Conservation (phyloP, 2,329 filamentous ascomycete species). For the Nemania bipapillata region DNA sequence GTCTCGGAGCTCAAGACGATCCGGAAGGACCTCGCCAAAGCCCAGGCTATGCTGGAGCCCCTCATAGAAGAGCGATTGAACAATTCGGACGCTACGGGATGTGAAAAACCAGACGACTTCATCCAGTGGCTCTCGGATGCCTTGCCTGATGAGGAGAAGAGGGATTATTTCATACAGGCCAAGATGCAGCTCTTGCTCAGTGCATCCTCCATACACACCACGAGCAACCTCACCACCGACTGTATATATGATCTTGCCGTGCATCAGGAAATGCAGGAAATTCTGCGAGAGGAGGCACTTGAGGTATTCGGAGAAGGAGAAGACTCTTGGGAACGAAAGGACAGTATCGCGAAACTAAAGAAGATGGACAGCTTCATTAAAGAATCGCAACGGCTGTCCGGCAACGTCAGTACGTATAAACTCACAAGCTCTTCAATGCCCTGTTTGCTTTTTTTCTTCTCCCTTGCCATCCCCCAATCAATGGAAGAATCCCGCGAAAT, state of each 20-base stretch:
- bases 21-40: slow-evolving; percentile 56
- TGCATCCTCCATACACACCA: slow-evolving; percentile 65
- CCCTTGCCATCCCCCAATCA: too few relatives aligned
- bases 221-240: slow-evolving; percentile 58
- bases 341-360: slow-evolving; percentile 54
- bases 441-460: too few relatives aligned
- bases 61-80: slow-evolving; percentile 60
- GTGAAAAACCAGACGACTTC: slow-evolving; percentile 59
- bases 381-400: slow-evolving; percentile 53
- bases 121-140: slow-evolving; percentile 60
- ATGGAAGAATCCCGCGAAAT: not conserved
- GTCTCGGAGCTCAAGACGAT: slow-evolving; percentile 61
- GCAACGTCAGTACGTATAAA: slow-evolving; percentile 52
- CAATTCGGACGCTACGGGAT: slow-evolving; percentile 54
- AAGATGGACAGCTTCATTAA: slow-evolving; percentile 58
- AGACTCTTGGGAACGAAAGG: slow-evolving; percentile 51
- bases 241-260: slow-evolving; percentile 65
- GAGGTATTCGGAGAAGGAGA: slow-evolving; percentile 53
- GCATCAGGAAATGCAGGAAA: slow-evolving; percentile 61
- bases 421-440: too few relatives aligned
- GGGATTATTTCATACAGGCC: slow-evolving; percentile 54
- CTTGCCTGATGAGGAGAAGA: slow-evolving; percentile 52
- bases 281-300: slow-evolving; percentile 63
- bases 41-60: slow-evolving; percentile 58
- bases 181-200: slow-evolving; percentile 57